Percentiles rank a stretch among this genome's conserved stretches.
Evolutionary conservation across 305 asterid species (phyloP).

Genomic region (Fraxinus sp.): DNA sequence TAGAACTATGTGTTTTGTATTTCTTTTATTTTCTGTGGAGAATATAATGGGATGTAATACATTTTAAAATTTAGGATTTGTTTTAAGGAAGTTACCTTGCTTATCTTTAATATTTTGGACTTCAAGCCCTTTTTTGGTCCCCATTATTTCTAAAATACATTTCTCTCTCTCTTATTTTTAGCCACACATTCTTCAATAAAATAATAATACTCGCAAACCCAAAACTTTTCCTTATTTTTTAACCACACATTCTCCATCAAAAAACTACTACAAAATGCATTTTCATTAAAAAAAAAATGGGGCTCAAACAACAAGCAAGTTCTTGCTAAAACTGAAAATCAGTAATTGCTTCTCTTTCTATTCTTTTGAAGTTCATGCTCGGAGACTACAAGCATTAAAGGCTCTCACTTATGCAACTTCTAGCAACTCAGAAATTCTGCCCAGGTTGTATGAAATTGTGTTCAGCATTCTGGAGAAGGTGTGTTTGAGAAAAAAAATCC

Average conservation of each 20-base stretch:
- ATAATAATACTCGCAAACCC: too few species aligned
- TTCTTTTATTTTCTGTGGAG: neutral
- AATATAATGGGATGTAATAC: constrained; percentile 1
- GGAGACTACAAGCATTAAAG: constrained; percentile 97
- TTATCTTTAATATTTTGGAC: constrained; percentile 6
- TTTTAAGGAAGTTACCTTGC: constrained; percentile 7
- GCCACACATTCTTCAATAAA: too few species aligned
- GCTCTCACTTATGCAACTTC: constrained; percentile 97
- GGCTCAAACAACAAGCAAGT: neutral
- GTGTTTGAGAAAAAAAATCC: constrained; percentile 23
- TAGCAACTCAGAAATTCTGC: constrained; percentile 78
- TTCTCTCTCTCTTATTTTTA: neutral
- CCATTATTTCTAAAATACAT: neutral
- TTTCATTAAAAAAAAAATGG: neutral
- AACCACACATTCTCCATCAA: too few species aligned
- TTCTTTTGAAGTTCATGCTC: constrained; percentile 77
- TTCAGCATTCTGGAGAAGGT: constrained; percentile 96
- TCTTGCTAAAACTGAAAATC: constrained; percentile 22
- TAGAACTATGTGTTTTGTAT: neutral
- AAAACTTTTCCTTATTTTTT: too few species aligned
- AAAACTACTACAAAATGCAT: neutral
- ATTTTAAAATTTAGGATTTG: constrained; percentile 12
- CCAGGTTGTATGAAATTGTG: constrained; percentile 87
- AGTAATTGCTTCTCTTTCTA: constrained; percentile 30
- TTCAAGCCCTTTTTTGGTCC: neutral